These are phyloP conservation scores for Boletellus sp. DNA, from an alignment of 768 basidiomycete genomes.

Conservation along the genomic window DNA sequence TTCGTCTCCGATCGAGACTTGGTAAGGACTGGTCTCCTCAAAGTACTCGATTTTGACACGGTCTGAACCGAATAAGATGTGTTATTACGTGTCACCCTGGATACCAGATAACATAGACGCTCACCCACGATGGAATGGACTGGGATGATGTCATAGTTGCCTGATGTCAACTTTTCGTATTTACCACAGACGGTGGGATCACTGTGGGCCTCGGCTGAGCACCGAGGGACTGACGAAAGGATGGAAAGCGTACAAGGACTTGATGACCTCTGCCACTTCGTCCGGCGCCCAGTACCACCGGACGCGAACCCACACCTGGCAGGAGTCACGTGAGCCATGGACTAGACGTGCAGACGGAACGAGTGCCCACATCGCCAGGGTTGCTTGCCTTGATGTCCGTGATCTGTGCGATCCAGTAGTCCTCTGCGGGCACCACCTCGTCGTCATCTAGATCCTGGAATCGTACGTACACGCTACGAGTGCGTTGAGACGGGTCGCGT, in stretches of 20 bases:
- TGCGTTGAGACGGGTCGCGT: neutral
- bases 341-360: neutral
- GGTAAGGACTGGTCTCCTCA: constrained; percentile 38
- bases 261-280: constrained; percentile 43
- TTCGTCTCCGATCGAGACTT: constrained; percentile 36
- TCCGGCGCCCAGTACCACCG: constrained; percentile 54
- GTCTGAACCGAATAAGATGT: constrained; percentile 24
- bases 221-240: neutral
- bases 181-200: constrained; percentile 37
- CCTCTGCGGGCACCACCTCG: constrained; percentile 24
- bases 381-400: constrained; percentile 38
- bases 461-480: constrained; percentile 34
- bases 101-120: neutral
- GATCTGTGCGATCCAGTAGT: constrained; percentile 53
- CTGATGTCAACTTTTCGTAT: constrained; percentile 49
- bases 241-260: constrained; percentile 45
- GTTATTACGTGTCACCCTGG: neutral
- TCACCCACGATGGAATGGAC: constrained; percentile 46
- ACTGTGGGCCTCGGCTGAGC: constrained; percentile 27
- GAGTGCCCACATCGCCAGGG: constrained; percentile 27
- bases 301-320: constrained; percentile 50
- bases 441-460: constrained; percentile 1
- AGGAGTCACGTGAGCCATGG: neutral
- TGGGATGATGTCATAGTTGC: constrained; percentile 46
- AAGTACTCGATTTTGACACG: constrained; percentile 33